Evolutionary conservation across 345 rosid species (phyloP), one percentile per base, ranked within the genome.

Genomic region (Eucalyptus guilfoylei): DNA sequence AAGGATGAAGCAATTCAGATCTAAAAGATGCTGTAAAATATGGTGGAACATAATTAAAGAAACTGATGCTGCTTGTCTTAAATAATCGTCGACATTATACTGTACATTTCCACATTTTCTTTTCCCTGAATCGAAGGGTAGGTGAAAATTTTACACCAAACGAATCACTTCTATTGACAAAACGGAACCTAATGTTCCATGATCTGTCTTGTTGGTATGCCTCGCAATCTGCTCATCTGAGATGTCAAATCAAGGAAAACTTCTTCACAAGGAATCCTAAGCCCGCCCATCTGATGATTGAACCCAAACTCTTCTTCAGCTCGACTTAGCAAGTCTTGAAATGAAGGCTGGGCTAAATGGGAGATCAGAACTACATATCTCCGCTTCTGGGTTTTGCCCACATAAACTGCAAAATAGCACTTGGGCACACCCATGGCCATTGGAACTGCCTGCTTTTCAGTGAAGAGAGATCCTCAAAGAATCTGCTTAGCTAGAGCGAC

Each of bases 251-350:
- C 64, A 6, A 88, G 23, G 89, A 92, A 92, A 49, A 40, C 34
- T 19, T 91, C 91, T 11, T 80, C 88, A 88, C 93, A 94, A 9
- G 94, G 92, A 86, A 90, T 92, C 2, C 89, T 92, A 86, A 92
- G 92, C 40, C 93, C 88, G 4, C 90, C 94, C 90, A 90, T 92
- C 17, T 93, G 94, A 90, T 90, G 93, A 80, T 88, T 85, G 86
- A 88, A 92, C 34, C 95, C 90, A 52, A 92, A 92, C 83, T 92
- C 94, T 83, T 92, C 93, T 85, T 92, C 90, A 11, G 91, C 88
- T 50, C 49, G 88, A 32, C 89, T 60, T 45, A 94, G 88, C 90
- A 92, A 89, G 32, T 88, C 90, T 40, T 88, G 94, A 30, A 93
- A 93, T 5, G 58, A 60, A 90, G 92, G 91, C 26, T 89, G 90